Percentiles rank a stretch among this genome's conserved stretches.
phyloP scores from a whole-genome alignment of 129 eudicot genomes.

The Pseudognaphalium luteoalbum region DNA sequence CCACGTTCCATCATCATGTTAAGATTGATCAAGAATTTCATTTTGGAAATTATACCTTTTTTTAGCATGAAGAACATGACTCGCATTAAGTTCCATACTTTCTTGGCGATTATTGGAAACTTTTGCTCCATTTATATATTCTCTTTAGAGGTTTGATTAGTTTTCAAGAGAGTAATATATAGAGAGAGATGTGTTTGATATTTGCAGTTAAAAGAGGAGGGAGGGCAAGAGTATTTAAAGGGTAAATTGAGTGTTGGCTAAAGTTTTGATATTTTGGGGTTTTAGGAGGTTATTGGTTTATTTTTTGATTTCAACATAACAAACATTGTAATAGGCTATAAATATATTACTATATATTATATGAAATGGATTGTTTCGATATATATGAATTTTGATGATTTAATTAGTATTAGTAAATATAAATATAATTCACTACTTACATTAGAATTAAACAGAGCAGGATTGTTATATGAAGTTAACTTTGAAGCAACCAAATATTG shows the following conservation, averaged over 20 bases:
- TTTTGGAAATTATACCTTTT: conserved; percentile 52
- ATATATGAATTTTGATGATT: too few species aligned
- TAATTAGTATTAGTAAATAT: too few species aligned
- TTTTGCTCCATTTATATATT: conserved; percentile 38
- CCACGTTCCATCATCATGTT: conserved; percentile 53
- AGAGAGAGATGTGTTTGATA: neutral
- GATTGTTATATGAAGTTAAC: too few species aligned
- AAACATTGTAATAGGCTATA: too few species aligned
- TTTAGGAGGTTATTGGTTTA: too few species aligned
- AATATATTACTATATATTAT: too few species aligned
- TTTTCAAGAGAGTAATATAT: conserved; percentile 1
- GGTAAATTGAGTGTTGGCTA: neutral
- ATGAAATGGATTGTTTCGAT: too few species aligned
- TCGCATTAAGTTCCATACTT: conserved; percentile 40
- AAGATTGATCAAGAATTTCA: conserved; percentile 43
- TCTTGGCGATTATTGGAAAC: conserved; percentile 43
- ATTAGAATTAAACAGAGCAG: too few species aligned
- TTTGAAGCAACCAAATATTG: too few species aligned
- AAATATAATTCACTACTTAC: too few species aligned
- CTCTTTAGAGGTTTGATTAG: neutral
- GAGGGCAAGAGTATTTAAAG: conserved; percentile 19
- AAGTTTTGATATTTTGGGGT: too few species aligned
- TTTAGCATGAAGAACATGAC: conserved; percentile 48
- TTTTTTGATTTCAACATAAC: too few species aligned
- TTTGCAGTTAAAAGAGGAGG: conserved; percentile 4